Evolutionary conservation across 768 basidiomycete species (phyloP).

Genomic region (Psilocybe cyanescens): DNA sequence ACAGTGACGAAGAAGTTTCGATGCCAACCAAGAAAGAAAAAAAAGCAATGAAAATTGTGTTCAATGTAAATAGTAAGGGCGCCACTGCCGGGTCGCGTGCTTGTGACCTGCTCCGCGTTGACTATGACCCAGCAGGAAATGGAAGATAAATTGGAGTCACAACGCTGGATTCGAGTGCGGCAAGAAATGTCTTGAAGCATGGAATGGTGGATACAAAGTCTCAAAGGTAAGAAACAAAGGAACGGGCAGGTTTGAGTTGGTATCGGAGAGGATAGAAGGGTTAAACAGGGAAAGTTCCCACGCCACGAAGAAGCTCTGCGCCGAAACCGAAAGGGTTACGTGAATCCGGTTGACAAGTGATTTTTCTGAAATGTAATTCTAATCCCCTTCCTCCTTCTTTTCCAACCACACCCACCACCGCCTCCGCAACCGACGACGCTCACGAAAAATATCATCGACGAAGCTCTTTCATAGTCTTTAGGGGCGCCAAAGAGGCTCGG

Average conservation of each 20-base stretch:
- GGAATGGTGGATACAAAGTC: not conserved
- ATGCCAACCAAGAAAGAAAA: no score
- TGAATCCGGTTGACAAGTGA: not conserved
- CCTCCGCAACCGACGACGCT: not conserved
- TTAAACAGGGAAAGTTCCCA: not conserved
- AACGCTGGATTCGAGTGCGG: no score
- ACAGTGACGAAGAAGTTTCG: no score
- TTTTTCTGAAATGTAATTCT: constrained; percentile 1
- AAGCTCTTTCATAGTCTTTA: not conserved
- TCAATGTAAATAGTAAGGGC: no score
- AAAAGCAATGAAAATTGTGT: no score
- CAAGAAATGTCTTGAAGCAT: not conserved
- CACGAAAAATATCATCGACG: not conserved
- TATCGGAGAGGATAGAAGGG: no score
- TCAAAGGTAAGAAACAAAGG: not conserved
- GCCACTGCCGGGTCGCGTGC: no score
- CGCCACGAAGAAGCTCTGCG: not conserved
- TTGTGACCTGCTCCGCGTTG: no score
- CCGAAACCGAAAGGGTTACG: not conserved
- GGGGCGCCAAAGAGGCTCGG: not conserved
- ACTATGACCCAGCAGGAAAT: no score
- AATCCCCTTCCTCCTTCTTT: not conserved
- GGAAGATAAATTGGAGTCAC: no score
- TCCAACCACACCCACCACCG: not conserved
- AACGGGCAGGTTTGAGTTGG: not conserved